These are phyloP conservation scores for Porodaedalea pini DNA, from an alignment of 1,284 basidiomycete genomes.

Conservation along the genomic window DNA sequence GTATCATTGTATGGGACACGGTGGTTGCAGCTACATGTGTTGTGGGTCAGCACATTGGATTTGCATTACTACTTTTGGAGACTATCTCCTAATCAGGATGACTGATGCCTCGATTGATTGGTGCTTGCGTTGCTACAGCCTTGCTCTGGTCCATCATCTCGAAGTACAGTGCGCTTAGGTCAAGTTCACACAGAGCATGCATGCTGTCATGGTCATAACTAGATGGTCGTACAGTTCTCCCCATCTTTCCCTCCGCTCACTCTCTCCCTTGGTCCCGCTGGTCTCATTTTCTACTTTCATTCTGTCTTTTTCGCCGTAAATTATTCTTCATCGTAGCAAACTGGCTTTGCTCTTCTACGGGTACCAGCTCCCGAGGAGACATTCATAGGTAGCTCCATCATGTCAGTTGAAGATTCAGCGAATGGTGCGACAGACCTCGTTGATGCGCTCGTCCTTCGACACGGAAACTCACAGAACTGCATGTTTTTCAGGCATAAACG, in stretches of 20 bases:
- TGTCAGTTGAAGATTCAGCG: slow-evolving; percentile 1
- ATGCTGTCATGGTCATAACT: neutral
- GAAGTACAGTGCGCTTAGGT: neutral
- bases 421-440: neutral
- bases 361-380: neutral
- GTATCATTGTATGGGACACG: neutral
- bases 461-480: too few relatives aligned
- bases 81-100: neutral
- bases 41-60: neutral
- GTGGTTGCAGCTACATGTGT: neutral
- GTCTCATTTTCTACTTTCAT: neutral
- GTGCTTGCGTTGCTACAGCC: neutral
- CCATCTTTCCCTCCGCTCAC: neutral
- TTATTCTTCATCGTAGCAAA: neutral
- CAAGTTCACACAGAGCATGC: slow-evolving; percentile 1
- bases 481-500: slow-evolving; percentile 6
- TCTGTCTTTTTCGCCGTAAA: neutral
- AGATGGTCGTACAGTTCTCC: neutral
- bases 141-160: slow-evolving; percentile 4
- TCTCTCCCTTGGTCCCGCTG: neutral
- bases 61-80: neutral
- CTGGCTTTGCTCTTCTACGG: neutral
- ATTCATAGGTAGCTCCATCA: neutral
- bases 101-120: slow-evolving; percentile 1
- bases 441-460: neutral